Conservation (phyloP, 1,284 basidiomycete genomes). For the Cutaneotrichosporon arboriforme region DNA sequence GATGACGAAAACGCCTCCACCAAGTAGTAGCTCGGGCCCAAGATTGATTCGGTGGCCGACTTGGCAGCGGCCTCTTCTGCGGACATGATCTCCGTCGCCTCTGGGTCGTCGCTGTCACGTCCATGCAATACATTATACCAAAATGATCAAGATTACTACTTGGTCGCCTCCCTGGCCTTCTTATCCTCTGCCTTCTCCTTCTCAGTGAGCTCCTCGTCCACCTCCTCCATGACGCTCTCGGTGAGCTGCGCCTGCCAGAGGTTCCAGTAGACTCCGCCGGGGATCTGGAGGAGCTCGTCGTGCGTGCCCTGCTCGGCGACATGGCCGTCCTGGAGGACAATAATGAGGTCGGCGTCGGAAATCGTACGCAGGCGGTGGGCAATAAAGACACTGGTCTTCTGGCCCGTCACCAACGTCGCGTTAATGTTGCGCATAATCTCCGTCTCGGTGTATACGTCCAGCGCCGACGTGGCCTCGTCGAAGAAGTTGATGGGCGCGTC, state of each 20-base stretch:
- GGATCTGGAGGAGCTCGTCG: slow-evolving; percentile 65
- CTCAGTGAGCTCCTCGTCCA: slow-evolving; percentile 9
- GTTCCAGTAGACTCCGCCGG: slow-evolving; percentile 66
- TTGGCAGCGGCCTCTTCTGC: neutral
- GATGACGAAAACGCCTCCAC: slow-evolving; percentile 9
- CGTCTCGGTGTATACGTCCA: slow-evolving; percentile 89
- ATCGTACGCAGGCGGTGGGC: slow-evolving; percentile 87
- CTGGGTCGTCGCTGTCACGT: too few species aligned
- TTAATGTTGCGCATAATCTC: slow-evolving; percentile 96
- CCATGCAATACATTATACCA: neutral
- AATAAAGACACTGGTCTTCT: slow-evolving; percentile 89
- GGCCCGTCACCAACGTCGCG: slow-evolving; percentile 63
- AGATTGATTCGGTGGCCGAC: too few species aligned
- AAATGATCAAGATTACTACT: neutral
- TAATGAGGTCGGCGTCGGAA: slow-evolving; percentile 83
- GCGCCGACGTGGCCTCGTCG: slow-evolving; percentile 95
- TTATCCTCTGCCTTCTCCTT: slow-evolving; percentile 6
- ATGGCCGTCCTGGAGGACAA: slow-evolving; percentile 76
- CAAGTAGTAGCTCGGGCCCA: neutral
- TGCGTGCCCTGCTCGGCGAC: slow-evolving; percentile 91
- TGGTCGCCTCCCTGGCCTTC: slow-evolving; percentile 1
- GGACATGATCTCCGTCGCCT: neutral
- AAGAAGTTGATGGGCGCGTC: slow-evolving; percentile 95
- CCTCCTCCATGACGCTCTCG: slow-evolving; percentile 31
- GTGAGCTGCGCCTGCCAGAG: slow-evolving; percentile 78